These are phyloP conservation scores for Pseudonitzschia multistriata DNA, from an alignment of 108 stramenopile species.

Conservation along the genomic window DNA sequence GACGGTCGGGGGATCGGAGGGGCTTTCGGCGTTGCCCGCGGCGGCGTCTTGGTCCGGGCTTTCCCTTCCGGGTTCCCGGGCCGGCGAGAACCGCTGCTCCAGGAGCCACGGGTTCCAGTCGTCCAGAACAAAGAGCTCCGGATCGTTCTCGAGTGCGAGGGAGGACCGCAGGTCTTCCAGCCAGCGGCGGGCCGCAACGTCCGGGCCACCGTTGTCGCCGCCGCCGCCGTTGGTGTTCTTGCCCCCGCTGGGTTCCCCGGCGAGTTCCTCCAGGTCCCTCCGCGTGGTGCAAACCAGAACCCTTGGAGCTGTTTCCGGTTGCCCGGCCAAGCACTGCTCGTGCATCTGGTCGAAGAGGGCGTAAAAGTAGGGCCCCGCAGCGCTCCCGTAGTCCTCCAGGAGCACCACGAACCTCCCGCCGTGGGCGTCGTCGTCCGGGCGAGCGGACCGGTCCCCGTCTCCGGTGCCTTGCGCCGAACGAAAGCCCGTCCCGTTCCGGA, in stretches of 20 bases:
- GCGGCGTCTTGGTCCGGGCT: neutral
- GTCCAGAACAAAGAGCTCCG: constrained; percentile 10
- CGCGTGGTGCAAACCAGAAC: neutral
- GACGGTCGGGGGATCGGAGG: neutral
- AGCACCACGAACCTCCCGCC: constrained; percentile 19
- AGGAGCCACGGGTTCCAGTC: constrained; percentile 23
- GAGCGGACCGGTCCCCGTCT: too few species aligned
- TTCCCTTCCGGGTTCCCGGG: neutral
- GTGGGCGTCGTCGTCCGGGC: too few species aligned
- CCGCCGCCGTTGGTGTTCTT: neutral
- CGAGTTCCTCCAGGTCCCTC: neutral
- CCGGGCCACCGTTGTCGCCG: neutral
- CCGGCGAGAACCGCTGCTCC: neutral
- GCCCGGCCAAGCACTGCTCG: neutral
- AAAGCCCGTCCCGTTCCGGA: too few species aligned
- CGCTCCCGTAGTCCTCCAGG: constrained; percentile 13
- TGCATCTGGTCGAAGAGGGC: constrained; percentile 35
- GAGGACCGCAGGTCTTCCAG: neutral
- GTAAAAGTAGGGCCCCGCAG: constrained; percentile 26
- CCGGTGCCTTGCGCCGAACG: too few species aligned
- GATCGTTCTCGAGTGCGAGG: neutral
- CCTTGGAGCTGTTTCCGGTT: constrained; percentile 5
- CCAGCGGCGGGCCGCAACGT: neutral
- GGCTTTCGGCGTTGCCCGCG: neutral
- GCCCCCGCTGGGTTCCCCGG: too few species aligned